Evolutionary conservation across 2,329 filamentous ascomycete species (phyloP).

Genomic region (Colletotrichum graminicola): DNA sequence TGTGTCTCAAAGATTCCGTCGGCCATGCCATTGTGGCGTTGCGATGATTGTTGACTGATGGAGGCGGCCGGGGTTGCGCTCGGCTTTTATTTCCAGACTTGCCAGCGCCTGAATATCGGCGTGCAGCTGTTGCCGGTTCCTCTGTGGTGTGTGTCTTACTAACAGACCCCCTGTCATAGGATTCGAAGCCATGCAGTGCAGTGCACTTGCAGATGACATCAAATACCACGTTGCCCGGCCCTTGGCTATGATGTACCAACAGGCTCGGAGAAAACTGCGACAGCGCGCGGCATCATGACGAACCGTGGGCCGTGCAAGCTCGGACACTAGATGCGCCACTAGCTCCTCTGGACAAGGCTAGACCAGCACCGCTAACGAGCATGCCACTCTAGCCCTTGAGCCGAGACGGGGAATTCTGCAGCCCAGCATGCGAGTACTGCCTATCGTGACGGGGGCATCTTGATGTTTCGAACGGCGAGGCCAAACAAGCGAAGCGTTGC

Average conservation of each 20-base stretch:
- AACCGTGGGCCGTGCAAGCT: not conserved
- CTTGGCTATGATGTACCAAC: slow-evolving; percentile 9
- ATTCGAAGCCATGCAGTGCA: not conserved
- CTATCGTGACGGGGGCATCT: not conserved
- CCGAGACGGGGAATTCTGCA: not conserved
- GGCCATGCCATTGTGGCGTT: not conserved
- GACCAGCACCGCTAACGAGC: not conserved
- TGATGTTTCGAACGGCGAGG: not conserved
- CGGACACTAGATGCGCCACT: slow-evolving; percentile 1
- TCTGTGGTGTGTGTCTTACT: not conserved
- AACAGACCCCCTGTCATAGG: not conserved
- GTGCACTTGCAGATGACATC: not conserved
- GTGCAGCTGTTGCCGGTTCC: not conserved
- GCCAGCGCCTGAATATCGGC: not conserved
- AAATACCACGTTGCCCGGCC: not conserved
- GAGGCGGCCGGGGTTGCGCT: not conserved
- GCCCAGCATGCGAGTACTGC: not conserved
- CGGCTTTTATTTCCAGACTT: not conserved
- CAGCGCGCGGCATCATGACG: not conserved
- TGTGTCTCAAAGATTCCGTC: not conserved
- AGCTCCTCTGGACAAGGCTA: not conserved
- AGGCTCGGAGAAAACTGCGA: not conserved
- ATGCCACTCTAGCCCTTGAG: too few relatives aligned
- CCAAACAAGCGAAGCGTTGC: not conserved
- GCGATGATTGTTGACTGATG: not conserved